A percentile compares a stretch with the other conserved stretches of the same genome.
Evolutionary conservation across 768 basidiomycete genomes (phyloP).

Genomic region (Gautieria morchelliformis): DNA sequence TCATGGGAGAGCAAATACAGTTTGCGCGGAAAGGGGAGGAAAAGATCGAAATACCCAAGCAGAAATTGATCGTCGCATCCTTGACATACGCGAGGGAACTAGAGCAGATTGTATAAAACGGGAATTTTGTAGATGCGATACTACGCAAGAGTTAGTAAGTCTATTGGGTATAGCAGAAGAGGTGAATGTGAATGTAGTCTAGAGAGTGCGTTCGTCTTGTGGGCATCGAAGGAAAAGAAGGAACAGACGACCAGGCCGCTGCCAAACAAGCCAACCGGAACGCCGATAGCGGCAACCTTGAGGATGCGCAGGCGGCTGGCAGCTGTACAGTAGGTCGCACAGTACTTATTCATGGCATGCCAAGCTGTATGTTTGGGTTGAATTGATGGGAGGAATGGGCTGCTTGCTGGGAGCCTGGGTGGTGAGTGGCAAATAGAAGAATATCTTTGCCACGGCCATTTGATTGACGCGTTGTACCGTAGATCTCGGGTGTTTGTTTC

Average conservation of each 20-base stretch:
- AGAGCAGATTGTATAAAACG: constrained; percentile 73
- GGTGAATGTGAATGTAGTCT: neutral
- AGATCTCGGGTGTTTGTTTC: too few relatives aligned
- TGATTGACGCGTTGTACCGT: neutral
- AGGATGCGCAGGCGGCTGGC: neutral
- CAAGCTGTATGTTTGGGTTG: neutral
- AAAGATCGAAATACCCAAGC: constrained; percentile 75
- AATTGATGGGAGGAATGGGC: neutral
- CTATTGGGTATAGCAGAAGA: neutral
- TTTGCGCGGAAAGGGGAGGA: constrained; percentile 81
- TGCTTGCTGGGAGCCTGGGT: neutral
- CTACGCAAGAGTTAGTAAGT: neutral
- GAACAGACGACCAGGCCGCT: constrained; percentile 54
- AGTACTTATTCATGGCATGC: neutral
- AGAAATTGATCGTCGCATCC: constrained; percentile 71
- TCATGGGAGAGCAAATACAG: constrained; percentile 55
- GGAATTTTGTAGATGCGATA: neutral
- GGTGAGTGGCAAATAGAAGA: neutral
- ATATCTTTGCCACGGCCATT: neutral
- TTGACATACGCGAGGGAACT: constrained; percentile 77
- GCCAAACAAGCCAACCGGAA: constrained; percentile 4
- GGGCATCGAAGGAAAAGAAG: constrained; percentile 78
- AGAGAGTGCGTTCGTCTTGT: constrained; percentile 79
- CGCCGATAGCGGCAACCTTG: neutral
- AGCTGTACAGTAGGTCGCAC: neutral